Base-by-base conservation (phyloP, 768 basidiomycete species). In the Amanita subjunquillea region DNA sequence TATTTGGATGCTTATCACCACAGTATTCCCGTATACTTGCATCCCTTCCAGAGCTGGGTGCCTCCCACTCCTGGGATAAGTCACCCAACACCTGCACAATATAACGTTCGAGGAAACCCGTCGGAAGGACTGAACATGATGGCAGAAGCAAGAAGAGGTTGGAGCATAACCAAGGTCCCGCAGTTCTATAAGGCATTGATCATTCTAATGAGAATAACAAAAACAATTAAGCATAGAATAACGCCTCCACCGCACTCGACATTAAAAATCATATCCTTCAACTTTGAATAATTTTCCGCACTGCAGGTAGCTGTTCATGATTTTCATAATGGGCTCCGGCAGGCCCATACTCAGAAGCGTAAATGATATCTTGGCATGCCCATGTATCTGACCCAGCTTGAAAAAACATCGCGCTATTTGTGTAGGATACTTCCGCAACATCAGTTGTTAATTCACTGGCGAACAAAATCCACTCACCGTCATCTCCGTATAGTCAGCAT, bases 291-390 rank as follows among this genome's bases (percentile, higher is more conserved):
- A 75, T 66, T 80, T 82, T 12, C 91, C 94, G 66, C 94, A 95
- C 59, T 85, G 80, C 64, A 95, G 70, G 65, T 91, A 93, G 56
- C 85, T 83, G 57, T 93, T 84, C 90, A 98, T 92, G 58, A 96
- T 88, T 70, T 89, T 92, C 60, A 88, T 72, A 52, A 96, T 87
- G 6, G 87, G 77, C 2, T 91, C 88, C 1, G 94, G 94, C 6
- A 98, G 74, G 2, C 91, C 89, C 89, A 96, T 94, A 63, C 92
- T 95, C 51, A 96, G 68, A 25, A 99, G 69, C 6, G 94, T 94
- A 64, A 91, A 96, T 49, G 85, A 80, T 55, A 98, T 92, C 71
- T 98, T 98, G 55, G 83, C 87, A 59, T 92, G 87, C 0, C 96
- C 96, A 58, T 98, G 92, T 37, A 88, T 80, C 65, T 86, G 86